These are phyloP conservation scores for Trichosporon sp. DNA, from an alignment of 1,284 basidiomycete species.

Conservation along the genomic window DNA sequence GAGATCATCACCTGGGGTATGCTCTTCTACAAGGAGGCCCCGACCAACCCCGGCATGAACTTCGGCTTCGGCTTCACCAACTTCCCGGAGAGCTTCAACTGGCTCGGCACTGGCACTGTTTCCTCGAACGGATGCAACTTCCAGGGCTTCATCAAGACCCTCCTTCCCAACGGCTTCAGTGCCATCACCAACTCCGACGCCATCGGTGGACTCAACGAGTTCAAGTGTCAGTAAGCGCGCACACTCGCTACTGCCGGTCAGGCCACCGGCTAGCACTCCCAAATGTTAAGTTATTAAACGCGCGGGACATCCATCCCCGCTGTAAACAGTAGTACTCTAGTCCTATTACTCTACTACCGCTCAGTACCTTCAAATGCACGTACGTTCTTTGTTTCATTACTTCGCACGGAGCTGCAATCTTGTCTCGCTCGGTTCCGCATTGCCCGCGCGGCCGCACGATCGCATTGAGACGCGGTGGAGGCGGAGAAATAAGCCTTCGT, in stretches of 20 bases:
- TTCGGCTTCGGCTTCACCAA: constrained; percentile 16
- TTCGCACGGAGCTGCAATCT: not conserved
- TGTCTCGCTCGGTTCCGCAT: not conserved
- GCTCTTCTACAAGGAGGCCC: constrained; percentile 15
- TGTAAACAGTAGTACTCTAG: not conserved
- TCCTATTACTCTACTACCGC: not conserved
- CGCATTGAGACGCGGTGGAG: not conserved
- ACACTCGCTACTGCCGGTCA: not conserved
- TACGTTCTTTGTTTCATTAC: constrained; percentile 3
- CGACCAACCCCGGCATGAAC: constrained; percentile 16
- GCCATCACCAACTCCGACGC: not conserved
- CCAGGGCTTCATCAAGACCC: constrained; percentile 14
- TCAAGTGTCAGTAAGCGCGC: constrained; percentile 6
- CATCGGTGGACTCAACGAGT: not conserved
- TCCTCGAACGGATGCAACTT: constrained; percentile 12
- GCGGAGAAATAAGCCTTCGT: not conserved
- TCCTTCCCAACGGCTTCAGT: constrained; percentile 14
- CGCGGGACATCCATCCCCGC: not conserved
- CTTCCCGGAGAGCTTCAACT: constrained; percentile 6
- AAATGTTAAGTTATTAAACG: not conserved
- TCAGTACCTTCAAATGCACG: not conserved
- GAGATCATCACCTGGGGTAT: constrained; percentile 28
- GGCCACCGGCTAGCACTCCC: not conserved
- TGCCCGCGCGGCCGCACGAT: not conserved
- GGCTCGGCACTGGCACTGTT: constrained; percentile 16